Conservation (phyloP, 257 asterid genomes). For the Plantago major region DNA sequence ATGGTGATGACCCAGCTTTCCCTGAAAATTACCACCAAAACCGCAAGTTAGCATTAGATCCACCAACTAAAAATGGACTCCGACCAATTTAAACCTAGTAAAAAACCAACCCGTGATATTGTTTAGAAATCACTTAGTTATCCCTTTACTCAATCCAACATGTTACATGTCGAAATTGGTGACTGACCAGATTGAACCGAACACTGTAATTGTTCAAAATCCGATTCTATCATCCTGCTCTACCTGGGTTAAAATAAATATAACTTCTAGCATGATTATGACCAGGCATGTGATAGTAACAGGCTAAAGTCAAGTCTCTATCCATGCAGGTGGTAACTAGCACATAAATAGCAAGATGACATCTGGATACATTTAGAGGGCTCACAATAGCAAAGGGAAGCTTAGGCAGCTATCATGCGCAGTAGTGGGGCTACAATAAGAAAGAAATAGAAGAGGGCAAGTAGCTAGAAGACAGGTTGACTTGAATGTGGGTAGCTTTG, state of each 20-base stretch:
- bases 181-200: too few relatives aligned
- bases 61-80: too few relatives aligned
- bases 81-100: too few relatives aligned
- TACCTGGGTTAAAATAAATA: too few relatives aligned
- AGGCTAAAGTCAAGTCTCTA: constrained; percentile 22
- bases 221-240: too few relatives aligned
- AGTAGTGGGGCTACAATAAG: constrained; percentile 26
- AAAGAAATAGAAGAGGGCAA: neutral
- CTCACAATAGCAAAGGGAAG: neutral
- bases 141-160: too few relatives aligned
- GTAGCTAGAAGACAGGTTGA: constrained; percentile 44
- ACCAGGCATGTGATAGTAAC: too few relatives aligned
- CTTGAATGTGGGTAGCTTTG: constrained; percentile 24
- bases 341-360: constrained; percentile 3
- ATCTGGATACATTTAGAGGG: constrained; percentile 4
- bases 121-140: too few relatives aligned
- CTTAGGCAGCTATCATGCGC: constrained; percentile 19
- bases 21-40: constrained; percentile 32
- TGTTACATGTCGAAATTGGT: too few relatives aligned
- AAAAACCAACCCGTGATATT: too few relatives aligned
- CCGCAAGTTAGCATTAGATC: constrained; percentile 22
- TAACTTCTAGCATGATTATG: too few relatives aligned
- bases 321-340: constrained; percentile 36
- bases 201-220: too few relatives aligned
- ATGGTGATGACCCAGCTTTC: constrained; percentile 78